Conservation (phyloP, 2,329 filamentous ascomycete genomes). For the Aspergillus brunneoviolaceus region DNA sequence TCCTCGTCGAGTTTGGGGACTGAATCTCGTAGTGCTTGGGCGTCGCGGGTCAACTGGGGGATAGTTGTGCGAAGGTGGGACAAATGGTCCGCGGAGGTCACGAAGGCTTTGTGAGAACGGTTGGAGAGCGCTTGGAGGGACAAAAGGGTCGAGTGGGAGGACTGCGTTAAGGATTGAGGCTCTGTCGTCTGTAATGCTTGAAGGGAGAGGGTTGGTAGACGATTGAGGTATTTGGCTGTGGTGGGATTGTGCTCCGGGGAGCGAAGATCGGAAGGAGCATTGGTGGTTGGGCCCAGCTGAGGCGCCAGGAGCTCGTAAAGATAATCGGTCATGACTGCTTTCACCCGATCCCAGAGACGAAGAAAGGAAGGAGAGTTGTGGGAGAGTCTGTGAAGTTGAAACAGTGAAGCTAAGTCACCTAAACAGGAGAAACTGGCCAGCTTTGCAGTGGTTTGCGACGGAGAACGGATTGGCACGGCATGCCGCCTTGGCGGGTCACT, state of each 20-base stretch:
- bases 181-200: conserved; percentile 72
- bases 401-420: too few species aligned
- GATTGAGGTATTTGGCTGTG: conserved; percentile 66
- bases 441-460: not conserved
- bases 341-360: not conserved
- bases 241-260: conserved; percentile 29
- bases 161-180: conserved; percentile 74
- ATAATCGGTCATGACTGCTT: conserved; percentile 62
- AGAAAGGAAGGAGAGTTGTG: not conserved
- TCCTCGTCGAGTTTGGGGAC: conserved; percentile 78
- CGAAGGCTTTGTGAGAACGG: conserved; percentile 80
- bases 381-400: not conserved
- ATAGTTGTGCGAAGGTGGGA: conserved; percentile 70
- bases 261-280: conserved; percentile 18
- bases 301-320: conserved; percentile 72
- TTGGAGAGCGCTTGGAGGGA: conserved; percentile 86
- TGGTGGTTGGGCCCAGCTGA: conserved; percentile 51
- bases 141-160: conserved; percentile 75
- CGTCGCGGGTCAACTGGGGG: conserved; percentile 66
- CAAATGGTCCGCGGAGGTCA: conserved; percentile 76
- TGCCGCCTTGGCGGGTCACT: not conserved
- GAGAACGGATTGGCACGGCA: not conserved
- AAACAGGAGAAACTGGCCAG: not conserved
- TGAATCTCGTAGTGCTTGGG: conserved; percentile 65
- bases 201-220: conserved; percentile 74